A percentile compares a stretch with the other conserved stretches of the same genome.
phyloP scores from a whole-genome alignment of 2,329 filamentous ascomycete species.

The Venturia nashicola region DNA sequence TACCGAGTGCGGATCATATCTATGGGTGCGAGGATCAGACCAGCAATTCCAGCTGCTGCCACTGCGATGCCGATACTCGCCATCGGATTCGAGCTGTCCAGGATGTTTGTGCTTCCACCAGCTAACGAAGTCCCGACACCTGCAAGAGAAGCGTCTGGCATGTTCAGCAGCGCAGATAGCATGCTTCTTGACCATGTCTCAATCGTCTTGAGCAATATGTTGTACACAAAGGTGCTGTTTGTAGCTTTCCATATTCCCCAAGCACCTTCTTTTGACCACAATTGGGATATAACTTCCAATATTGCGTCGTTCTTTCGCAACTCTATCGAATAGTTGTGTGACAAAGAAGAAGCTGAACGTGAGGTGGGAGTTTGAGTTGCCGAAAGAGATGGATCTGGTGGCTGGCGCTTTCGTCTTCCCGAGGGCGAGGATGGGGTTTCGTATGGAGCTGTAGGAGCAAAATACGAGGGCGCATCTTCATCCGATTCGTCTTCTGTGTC shows the following conservation, averaged over 20 bases:
- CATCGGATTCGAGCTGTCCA: slow-evolving; percentile 72
- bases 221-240: slow-evolving; percentile 87
- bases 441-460: slow-evolving; percentile 55
- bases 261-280: slow-evolving; percentile 81
- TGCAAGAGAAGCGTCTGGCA: slow-evolving; percentile 65
- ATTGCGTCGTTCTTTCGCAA: slow-evolving; percentile 69
- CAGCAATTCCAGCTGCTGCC: slow-evolving; percentile 55
- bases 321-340: slow-evolving; percentile 46
- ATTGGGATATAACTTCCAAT: slow-evolving; percentile 70
- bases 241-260: slow-evolving; percentile 92
- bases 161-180: slow-evolving; percentile 78
- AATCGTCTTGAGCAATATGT: slow-evolving; percentile 69
- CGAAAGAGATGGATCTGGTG: slow-evolving; percentile 28
- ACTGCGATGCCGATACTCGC: slow-evolving; percentile 65
- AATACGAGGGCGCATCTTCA: slow-evolving; percentile 62
- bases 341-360: slow-evolving; percentile 22
- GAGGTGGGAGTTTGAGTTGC: slow-evolving; percentile 26
- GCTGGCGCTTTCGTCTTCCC: slow-evolving; percentile 34
- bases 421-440: slow-evolving; percentile 28
- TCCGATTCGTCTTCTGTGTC: slow-evolving; percentile 44
- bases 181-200: slow-evolving; percentile 89
- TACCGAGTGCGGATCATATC: slow-evolving; percentile 74
- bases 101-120: slow-evolving; percentile 24
- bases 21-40: slow-evolving; percentile 70
- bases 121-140: slow-evolving; percentile 15